Percentiles rank a stretch among this genome's conserved stretches.
Conservation (phyloP, 2,329 filamentous ascomycete species). For the Harringtonia aguacate region DNA sequence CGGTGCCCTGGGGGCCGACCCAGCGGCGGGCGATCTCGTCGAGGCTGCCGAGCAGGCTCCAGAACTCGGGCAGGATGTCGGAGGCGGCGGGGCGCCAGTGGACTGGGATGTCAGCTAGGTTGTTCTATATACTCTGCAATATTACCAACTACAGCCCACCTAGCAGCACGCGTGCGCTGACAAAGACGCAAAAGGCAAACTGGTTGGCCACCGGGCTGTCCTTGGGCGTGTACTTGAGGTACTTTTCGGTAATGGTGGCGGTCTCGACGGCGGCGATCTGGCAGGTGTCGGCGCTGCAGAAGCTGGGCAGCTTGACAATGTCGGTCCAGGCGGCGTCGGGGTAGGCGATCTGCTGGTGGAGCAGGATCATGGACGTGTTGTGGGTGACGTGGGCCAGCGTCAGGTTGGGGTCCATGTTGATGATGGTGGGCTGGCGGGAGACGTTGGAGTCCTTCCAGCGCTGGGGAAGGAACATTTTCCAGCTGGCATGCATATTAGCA, state of each 20-base stretch:
- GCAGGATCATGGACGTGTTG: conserved; percentile 36
- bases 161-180: conserved; percentile 29
- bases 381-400: conserved; percentile 38
- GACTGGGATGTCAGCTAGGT: too few relatives aligned
- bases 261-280: conserved; percentile 33
- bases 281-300: conserved; percentile 37
- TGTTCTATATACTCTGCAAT: too few relatives aligned
- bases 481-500: too few relatives aligned
- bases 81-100: conserved; percentile 9
- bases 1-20: conserved; percentile 1
- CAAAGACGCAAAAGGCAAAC: conserved; percentile 34
- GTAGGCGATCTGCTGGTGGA: conserved; percentile 38
- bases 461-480: conserved; percentile 15
- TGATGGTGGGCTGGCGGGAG: conserved; percentile 16
- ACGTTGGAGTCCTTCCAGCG: conserved; percentile 21
- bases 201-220: conserved; percentile 21
- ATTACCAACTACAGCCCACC: too few relatives aligned
- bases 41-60: conserved; percentile 8
- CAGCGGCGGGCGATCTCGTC: conserved; percentile 9
- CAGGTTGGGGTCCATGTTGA: conserved; percentile 35
- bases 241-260: conserved; percentile 33
- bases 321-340: conserved; percentile 20
- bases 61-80: conserved; percentile 15
- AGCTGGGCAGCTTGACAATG: conserved; percentile 27
- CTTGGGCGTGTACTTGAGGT: conserved; percentile 26